A percentile compares a stretch with the other conserved stretches of the same genome.
These are phyloP conservation scores for Linderniella brevidens DNA, from an alignment of 257 asterid genomes.

Conservation along the genomic window DNA sequence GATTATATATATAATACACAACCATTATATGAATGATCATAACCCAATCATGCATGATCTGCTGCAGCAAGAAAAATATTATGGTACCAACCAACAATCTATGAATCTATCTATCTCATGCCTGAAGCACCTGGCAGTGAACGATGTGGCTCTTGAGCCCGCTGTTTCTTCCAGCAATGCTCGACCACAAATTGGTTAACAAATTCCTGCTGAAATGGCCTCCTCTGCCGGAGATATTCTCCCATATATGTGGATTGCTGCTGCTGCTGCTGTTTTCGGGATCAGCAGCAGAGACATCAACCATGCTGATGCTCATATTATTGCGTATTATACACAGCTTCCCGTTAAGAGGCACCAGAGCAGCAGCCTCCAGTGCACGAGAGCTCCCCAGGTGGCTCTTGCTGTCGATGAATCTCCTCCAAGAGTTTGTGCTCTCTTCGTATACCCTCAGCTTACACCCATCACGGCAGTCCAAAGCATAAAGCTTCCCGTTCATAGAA, in stretches of 20 bases:
- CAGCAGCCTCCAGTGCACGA: conserved; percentile 44
- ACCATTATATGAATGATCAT: no score
- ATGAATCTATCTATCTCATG: conserved; percentile 11
- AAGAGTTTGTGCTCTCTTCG: conserved; percentile 27
- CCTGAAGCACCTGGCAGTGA: conserved; percentile 56
- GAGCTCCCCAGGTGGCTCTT: conserved; percentile 43
- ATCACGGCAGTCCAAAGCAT: conserved; percentile 43
- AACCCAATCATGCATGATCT: not conserved
- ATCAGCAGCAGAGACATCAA: conserved; percentile 27
- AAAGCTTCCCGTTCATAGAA: conserved; percentile 45
- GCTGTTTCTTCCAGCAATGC: conserved; percentile 46
- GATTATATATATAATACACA: no score
- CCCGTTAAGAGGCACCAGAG: conserved; percentile 38
- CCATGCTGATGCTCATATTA: conserved; percentile 51
- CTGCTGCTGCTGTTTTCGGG: conserved; percentile 26
- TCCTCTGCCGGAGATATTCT: conserved; percentile 29
- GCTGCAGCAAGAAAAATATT: not conserved
- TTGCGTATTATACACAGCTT: conserved; percentile 48
- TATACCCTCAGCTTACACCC: conserved; percentile 41
- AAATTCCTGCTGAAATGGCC: conserved; percentile 29
- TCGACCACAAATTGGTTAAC: conserved; percentile 45
- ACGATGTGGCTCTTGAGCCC: conserved; percentile 55
- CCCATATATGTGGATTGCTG: conserved; percentile 38
- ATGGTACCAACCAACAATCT: not conserved
- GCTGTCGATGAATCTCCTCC: conserved; percentile 47